Base-by-base conservation (phyloP, 2,329 filamentous ascomycete species). In the Monosporascus sp. region DNA sequence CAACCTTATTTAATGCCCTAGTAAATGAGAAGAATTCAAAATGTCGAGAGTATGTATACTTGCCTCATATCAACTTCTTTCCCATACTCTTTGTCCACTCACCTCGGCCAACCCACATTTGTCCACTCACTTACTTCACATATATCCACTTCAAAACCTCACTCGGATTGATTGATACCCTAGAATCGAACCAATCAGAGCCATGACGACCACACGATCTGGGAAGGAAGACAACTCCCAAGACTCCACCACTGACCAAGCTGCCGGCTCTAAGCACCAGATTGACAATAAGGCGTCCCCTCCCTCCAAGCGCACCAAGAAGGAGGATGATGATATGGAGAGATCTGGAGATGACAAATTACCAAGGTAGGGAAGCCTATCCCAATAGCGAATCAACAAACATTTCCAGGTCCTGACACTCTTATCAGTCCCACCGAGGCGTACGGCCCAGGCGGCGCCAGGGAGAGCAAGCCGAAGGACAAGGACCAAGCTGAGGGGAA, bases 261-360 rank as follows among this genome's bases (percentile, higher is more conserved):
- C 48, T 4, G 56, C 64, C 2, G 68, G 70, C 8, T 64, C 64
- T 14, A 74, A 74, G 60, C 71, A 70, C 49, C 63, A 69, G 53
- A 62, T 68, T 2, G 61, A 63, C 42, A 54, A 55, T 17, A 61
- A 64, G 46, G 56, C 61, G 5, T 68, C 72, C 1, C 68, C 72
- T 24, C 58, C 70, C 45, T 58, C 70, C 14, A 76, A 78, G 60
- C 71, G 72, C 24, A 64, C 67, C n/a, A 70, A 67, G 52, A 67
- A 62, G 50, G 58, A 57, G 9, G 55, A 62, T 14, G 55, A 54
- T 15, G 73, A 70, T 57, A 72, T 74, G 54, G 79, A 83, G 61
- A 74, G 74, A 58, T 80, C 76, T 0, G 70, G 82, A 36, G 79
- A 83, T 54, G 76, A 81, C 56, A 74, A 72, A 1, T 65, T 80